phyloP scores from a whole-genome alignment of 2,329 filamentous ascomycete genomes.

The Paecilomyces variotii region DNA sequence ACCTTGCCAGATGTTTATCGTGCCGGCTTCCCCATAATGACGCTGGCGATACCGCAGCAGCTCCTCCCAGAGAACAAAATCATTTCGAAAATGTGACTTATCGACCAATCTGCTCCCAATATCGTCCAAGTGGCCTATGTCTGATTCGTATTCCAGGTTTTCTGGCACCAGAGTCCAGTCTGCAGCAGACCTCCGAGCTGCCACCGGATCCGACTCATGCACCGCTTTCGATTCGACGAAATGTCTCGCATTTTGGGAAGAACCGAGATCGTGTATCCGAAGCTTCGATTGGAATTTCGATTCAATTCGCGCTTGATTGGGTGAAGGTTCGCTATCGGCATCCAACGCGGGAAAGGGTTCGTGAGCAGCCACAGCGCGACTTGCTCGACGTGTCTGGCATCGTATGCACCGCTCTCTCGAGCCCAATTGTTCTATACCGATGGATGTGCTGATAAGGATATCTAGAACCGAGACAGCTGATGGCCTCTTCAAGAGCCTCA shows the following conservation, averaged over 20 bases:
- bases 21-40: conserved; percentile 35
- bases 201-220: background rate
- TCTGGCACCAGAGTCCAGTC: conserved; percentile 21
- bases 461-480: conserved; percentile 32
- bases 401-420: conserved; percentile 18
- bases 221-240: background rate
- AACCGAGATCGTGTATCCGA: conserved; percentile 21
- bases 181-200: conserved; percentile 5
- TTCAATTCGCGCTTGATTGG: background rate
- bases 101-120: conserved; percentile 33
- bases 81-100: conserved; percentile 16
- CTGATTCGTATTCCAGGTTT: conserved; percentile 34
- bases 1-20: conserved; percentile 34
- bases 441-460: conserved; percentile 20
- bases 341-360: conserved; percentile 2
- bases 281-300: conserved; percentile 12
- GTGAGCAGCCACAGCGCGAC: conserved; percentile 4
- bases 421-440: conserved; percentile 26
- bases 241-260: conserved; percentile 4
- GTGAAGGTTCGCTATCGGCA: conserved; percentile 1
- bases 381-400: conserved; percentile 16
- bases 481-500: conserved; percentile 35
- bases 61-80: conserved; percentile 39
- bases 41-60: conserved; percentile 37
- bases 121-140: conserved; percentile 28